Conservation (phyloP, 306 rosid genomes). For the Psophocarpus tetragonolobus region DNA sequence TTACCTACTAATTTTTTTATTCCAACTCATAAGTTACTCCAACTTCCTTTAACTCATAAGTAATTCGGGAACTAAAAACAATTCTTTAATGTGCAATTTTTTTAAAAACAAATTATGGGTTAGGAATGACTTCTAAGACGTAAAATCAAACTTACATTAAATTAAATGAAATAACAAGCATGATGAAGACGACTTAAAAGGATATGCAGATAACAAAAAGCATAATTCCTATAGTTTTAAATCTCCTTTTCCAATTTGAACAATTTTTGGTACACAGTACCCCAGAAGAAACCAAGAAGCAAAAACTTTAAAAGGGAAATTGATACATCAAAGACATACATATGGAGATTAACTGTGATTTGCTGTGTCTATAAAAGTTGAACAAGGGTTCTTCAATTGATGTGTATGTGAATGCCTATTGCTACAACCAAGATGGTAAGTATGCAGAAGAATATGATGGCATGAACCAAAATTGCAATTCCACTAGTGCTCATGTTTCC, state of each 20-base stretch:
- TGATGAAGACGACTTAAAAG: not conserved
- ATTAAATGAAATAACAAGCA: too few relatives aligned
- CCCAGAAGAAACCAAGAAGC: slow-evolving; percentile 2
- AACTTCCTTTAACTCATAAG: too few relatives aligned
- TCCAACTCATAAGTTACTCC: too few relatives aligned
- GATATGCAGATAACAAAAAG: slow-evolving; percentile 12
- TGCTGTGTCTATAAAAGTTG: not conserved
- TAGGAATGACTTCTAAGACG: too few relatives aligned
- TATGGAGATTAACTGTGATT: not conserved
- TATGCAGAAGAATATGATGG: slow-evolving; percentile 79
- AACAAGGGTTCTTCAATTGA: slow-evolving; percentile 40
- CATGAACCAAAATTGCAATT: slow-evolving; percentile 88
- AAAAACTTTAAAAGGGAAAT: not conserved
- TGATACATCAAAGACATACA: slow-evolving; percentile 6
- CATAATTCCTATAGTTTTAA: slow-evolving; percentile 10
- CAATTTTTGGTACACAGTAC: slow-evolving; percentile 22
- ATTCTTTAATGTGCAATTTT: too few relatives aligned
- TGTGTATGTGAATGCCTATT: slow-evolving; percentile 85
- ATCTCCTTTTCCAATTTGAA: slow-evolving; percentile 20
- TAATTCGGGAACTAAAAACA: too few relatives aligned
- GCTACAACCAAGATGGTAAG: slow-evolving; percentile 80
- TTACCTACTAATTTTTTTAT: too few relatives aligned
- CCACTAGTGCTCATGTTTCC: slow-evolving; percentile 98
- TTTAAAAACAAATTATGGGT: too few relatives aligned
- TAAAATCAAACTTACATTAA: too few relatives aligned